These are phyloP conservation scores for Candida insectorum DNA, from an alignment of 805 yeast species.

Conservation along the genomic window DNA sequence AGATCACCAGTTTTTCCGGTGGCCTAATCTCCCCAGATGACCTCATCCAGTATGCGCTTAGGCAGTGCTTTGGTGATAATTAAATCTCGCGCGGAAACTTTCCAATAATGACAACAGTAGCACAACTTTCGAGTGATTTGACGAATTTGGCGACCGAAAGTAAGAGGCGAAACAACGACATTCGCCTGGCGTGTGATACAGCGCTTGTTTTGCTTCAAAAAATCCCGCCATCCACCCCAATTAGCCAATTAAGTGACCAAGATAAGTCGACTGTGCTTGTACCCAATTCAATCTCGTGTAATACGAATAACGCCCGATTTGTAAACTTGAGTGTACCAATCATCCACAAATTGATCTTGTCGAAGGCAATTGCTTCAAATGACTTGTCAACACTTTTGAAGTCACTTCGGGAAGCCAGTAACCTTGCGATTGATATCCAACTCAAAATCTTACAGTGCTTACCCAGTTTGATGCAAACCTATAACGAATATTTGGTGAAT, in stretches of 20 bases:
- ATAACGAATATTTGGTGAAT: conserved; percentile 54
- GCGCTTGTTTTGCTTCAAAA: conserved; percentile 16
- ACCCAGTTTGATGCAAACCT: conserved; percentile 69
- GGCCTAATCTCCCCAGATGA: too few relatives aligned
- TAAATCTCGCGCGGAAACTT: not conserved
- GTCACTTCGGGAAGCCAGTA: conserved; percentile 69
- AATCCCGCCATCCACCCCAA: conserved; percentile 2
- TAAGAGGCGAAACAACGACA: conserved; percentile 66
- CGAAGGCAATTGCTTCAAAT: conserved; percentile 51
- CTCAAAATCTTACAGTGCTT: conserved; percentile 79
- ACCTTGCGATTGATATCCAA: conserved; percentile 77
- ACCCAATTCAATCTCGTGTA: conserved; percentile 73
- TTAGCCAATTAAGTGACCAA: conserved; percentile 4
- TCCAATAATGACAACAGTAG: conserved; percentile 27
- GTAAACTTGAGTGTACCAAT: conserved; percentile 70
- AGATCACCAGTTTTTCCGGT: too few relatives aligned
- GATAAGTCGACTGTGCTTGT: conserved; percentile 18
- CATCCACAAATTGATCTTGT: conserved; percentile 56
- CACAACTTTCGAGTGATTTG: conserved; percentile 56
- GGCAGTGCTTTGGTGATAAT: too few relatives aligned
- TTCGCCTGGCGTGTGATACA: conserved; percentile 45
- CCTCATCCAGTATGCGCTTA: too few relatives aligned
- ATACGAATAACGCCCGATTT: conserved; percentile 70
- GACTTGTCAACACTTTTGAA: conserved; percentile 57
- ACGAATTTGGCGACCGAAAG: conserved; percentile 62